These are phyloP conservation scores for Boletus holoroseus DNA, from an alignment of 1,284 basidiomycete species.

Conservation along the genomic window DNA sequence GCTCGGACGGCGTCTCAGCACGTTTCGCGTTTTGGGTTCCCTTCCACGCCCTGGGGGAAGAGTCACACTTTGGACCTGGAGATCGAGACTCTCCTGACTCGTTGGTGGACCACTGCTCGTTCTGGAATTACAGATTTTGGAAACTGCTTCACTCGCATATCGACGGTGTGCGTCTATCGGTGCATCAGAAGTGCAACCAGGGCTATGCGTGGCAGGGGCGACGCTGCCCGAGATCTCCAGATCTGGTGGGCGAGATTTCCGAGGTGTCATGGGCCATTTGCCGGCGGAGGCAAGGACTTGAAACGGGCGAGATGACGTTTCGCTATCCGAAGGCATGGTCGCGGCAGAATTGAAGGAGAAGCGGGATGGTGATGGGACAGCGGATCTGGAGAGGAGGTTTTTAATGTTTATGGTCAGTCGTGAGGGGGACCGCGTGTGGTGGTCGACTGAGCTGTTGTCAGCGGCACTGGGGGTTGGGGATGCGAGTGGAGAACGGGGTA, in stretches of 20 bases:
- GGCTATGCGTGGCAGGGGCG: constrained; percentile 2
- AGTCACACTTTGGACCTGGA: constrained; percentile 2
- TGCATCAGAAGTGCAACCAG: neutral
- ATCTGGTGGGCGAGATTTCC: constrained; percentile 23
- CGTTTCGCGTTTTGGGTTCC: constrained; percentile 38
- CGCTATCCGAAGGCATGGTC: constrained; percentile 7
- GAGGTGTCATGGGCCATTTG: constrained; percentile 17
- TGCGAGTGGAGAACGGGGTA: constrained; percentile 6
- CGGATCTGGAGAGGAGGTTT: constrained; percentile 24
- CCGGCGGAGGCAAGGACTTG: neutral
- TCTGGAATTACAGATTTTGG: constrained; percentile 3
- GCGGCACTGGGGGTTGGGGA: neutral
- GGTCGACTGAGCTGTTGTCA: constrained; percentile 8
- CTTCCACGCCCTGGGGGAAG: constrained; percentile 1
- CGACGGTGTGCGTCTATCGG: constrained; percentile 21
- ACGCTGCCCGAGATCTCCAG: constrained; percentile 21
- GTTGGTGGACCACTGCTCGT: neutral
- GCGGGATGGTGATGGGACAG: constrained; percentile 20
- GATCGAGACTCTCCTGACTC: constrained; percentile 14
- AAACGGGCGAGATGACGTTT: constrained; percentile 14
- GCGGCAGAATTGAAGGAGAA: constrained; percentile 21
- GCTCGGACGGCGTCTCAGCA: constrained; percentile 44
- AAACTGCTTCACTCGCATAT: constrained; percentile 15
- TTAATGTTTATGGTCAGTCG: constrained; percentile 27
- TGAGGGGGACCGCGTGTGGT: constrained; percentile 18